Evolutionary conservation across 768 basidiomycete species (phyloP).

Genomic region (Infundibulicybe gibba): DNA sequence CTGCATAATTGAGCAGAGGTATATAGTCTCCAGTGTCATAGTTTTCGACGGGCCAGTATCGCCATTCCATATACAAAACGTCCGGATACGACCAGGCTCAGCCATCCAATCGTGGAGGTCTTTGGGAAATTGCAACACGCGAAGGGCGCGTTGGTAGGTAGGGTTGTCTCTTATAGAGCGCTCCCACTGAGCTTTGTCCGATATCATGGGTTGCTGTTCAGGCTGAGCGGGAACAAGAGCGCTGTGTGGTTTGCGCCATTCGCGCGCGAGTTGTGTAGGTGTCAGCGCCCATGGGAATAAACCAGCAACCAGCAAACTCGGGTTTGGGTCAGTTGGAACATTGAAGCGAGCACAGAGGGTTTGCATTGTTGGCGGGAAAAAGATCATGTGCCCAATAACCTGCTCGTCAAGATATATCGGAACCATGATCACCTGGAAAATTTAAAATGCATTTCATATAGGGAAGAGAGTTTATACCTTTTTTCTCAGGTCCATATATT

Average conservation of each 20-base stretch:
- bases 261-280: conserved; percentile 23
- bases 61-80: conserved; percentile 48
- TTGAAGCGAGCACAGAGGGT: conserved; percentile 33
- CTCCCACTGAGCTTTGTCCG: conserved; percentile 15
- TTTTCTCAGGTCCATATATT: conserved; percentile 42
- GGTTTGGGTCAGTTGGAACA: conserved; percentile 32
- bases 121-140: conserved; percentile 45
- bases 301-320: conserved; percentile 32
- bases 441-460: conserved; percentile 4
- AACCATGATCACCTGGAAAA: conserved; percentile 42
- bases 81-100: conserved; percentile 19
- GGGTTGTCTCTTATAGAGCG: conserved; percentile 17
- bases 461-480: conserved; percentile 34
- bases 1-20: conserved; percentile 41
- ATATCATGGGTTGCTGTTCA: conserved; percentile 13
- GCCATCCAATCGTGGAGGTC: conserved; percentile 44
- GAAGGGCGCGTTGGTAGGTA: conserved; percentile 34
- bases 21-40: conserved; percentile 34
- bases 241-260: conserved; percentile 18
- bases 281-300: conserved; percentile 46
- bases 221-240: conserved; percentile 11
- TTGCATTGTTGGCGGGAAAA: conserved; percentile 41
- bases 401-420: conserved; percentile 43
- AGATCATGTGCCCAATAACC: conserved; percentile 49
- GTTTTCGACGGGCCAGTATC: conserved; percentile 23